Conservation (phyloP, 805 yeast genomes). For the Sugiyamaella valdiviana region DNA sequence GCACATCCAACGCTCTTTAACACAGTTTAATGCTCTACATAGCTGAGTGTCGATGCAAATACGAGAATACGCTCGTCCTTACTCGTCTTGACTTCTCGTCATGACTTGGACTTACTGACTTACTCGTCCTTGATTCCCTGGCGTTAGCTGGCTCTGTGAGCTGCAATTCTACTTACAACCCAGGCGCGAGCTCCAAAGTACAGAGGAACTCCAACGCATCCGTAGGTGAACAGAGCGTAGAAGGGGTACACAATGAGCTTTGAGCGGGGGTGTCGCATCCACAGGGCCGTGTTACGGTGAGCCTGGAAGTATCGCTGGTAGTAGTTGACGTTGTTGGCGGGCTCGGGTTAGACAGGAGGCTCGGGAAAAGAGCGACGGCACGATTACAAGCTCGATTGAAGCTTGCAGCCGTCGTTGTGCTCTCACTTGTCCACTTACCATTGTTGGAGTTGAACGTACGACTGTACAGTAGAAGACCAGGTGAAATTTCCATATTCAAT, state of each 20-base stretch:
- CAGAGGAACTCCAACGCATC: constrained; percentile 56
- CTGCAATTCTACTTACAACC: constrained; percentile 8
- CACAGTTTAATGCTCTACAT: background rate
- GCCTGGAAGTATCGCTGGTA: constrained; percentile 35
- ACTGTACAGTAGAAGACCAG: background rate
- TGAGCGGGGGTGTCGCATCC: constrained; percentile 55
- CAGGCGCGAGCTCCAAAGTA: constrained; percentile 68
- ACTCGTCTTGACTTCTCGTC: background rate
- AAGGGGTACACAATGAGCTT: constrained; percentile 71
- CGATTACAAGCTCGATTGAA: too few species aligned
- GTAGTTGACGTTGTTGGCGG: constrained; percentile 27
- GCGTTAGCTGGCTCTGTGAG: background rate
- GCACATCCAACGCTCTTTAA: background rate
- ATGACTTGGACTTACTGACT: too few species aligned
- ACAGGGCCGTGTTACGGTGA: constrained; percentile 29
- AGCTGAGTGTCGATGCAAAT: background rate
- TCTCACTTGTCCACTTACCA: background rate
- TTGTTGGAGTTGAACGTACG: background rate
- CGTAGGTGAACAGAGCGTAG: constrained; percentile 63
- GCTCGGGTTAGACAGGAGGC: constrained; percentile 3
- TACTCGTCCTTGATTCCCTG: constrained; percentile 4
- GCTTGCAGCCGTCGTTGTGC: background rate
- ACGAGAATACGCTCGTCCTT: background rate
- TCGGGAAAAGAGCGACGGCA: too few species aligned
- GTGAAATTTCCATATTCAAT: background rate